Base-by-base conservation (phyloP, 139 green algal species). In the Picochlorum costavermella region DNA sequence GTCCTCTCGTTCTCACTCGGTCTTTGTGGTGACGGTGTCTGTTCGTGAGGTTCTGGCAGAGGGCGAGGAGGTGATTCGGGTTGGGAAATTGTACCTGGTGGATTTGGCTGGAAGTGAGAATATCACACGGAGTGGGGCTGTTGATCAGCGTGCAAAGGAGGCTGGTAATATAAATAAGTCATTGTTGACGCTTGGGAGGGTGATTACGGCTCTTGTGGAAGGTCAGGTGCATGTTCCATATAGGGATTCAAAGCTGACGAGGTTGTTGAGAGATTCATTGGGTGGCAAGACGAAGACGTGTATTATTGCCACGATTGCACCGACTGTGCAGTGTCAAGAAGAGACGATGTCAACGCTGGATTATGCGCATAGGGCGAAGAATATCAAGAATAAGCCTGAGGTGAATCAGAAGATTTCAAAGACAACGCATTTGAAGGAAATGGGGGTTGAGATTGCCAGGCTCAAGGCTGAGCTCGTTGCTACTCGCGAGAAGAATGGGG, bases 301-400 rank as follows among this genome's bases (percentile, higher is more conserved):
- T 82, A 96, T 99, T 77, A 95, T 99, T 56, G 94, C 94, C 12
- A 98, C 92, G 31, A 92, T 99, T 23, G 88, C 86, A n/a, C 92
- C 94, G 20, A 93, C 81, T 11, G 81, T 89, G 40, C 66, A 82
- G 53, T 79, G 67, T 60, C 75, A 90, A 64, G 94, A 99, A 67
- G 94, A 98, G 79, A 98, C 93, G 0, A 72, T 95, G 56, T 91
- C 67, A 72, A 98, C 93, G n/a, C 79, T 98, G 33, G 93, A 98
- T 66, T 98, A 98, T 64, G 93, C 93, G 28, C 84, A 97, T 73
- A 80, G 93, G 17, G 94, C 94, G 23, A 98, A 98, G 80, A 96
- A 92, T 75, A 98, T 99, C 68, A 88, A 89, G 67, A 99, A 99
- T 83, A 84, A 85, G 55, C 92, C 93, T 5, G 87, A 97, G 82